Conservation (phyloP, 441 rosid species). For the Pelargonium citronellum region DNA sequence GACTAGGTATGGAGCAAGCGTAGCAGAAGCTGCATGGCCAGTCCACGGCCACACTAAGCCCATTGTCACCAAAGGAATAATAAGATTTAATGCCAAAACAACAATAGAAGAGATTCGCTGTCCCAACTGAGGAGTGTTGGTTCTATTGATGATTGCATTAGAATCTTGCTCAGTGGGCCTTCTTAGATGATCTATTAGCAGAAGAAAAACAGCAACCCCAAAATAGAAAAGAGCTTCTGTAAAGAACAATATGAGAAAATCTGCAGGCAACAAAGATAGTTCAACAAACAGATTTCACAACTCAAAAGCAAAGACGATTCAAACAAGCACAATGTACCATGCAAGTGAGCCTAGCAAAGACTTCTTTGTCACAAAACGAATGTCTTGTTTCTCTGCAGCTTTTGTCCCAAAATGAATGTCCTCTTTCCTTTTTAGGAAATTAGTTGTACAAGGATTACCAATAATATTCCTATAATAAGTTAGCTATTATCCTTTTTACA, state of each 20-base stretch:
- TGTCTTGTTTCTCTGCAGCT: too few relatives aligned
- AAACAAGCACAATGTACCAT: not conserved
- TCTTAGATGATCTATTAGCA: constrained; percentile 55
- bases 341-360: not conserved
- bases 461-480: too few relatives aligned
- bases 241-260: constrained; percentile 93
- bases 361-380: too few relatives aligned
- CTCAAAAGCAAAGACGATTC: constrained; percentile 14
- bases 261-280: constrained; percentile 44
- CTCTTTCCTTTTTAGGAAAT: too few relatives aligned
- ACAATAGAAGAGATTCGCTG: constrained; percentile 81
- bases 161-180: constrained; percentile 36
- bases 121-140: constrained; percentile 43
- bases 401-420: too few relatives aligned
- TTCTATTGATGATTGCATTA: constrained; percentile 21
- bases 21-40: constrained; percentile 97
- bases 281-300: not conserved
- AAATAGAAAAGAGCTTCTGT: constrained; percentile 93
- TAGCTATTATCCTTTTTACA: too few relatives aligned
- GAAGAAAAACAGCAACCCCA: constrained; percentile 71
- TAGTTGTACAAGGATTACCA: too few relatives aligned
- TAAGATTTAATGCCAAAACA: constrained; percentile 75
- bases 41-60: constrained; percentile 99
- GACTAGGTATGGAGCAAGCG: constrained; percentile 96
- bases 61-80: constrained; percentile 93